A percentile compares a stretch with the other conserved stretches of the same genome.
phyloP scores from a whole-genome alignment of 768 basidiomycete genomes.

The Trametes cinnabarina region DNA sequence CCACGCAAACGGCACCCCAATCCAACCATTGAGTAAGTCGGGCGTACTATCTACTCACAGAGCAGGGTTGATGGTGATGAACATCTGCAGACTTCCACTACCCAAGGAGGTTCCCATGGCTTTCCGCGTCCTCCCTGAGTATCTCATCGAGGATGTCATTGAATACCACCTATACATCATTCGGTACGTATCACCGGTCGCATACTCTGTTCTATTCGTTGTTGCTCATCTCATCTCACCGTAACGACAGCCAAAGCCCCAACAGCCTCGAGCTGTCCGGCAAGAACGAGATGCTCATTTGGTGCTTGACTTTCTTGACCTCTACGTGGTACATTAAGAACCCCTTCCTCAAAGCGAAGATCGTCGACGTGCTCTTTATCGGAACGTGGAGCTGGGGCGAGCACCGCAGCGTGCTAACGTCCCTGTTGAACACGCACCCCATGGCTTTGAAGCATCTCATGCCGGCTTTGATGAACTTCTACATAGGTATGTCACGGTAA shows the following conservation, averaged over 20 bases:
- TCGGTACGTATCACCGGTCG: constrained; percentile 47
- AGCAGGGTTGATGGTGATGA: background rate
- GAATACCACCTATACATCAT: constrained; percentile 85
- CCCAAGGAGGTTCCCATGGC: constrained; percentile 80
- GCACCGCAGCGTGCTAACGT: constrained; percentile 71
- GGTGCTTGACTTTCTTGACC: constrained; percentile 86
- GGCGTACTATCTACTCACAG: background rate
- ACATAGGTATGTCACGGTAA: constrained; percentile 64
- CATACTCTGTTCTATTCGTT: background rate
- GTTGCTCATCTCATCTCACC: background rate
- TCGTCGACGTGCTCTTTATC: constrained; percentile 82
- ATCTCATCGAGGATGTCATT: constrained; percentile 89
- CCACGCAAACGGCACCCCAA: constrained; percentile 76
- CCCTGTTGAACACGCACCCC: constrained; percentile 79
- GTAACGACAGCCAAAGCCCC: constrained; percentile 53
- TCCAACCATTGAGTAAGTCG: constrained; percentile 59
- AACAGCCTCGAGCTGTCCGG: constrained; percentile 82
- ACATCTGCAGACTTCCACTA: constrained; percentile 66
- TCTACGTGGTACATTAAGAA: constrained; percentile 99
- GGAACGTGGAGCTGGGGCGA: constrained; percentile 66
- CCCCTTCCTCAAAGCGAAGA: constrained; percentile 94
- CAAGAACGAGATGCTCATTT: constrained; percentile 82
- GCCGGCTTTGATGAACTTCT: constrained; percentile 89
- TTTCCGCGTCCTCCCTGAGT: constrained; percentile 90
- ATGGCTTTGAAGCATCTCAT: constrained; percentile 87